These are phyloP conservation scores for Hypoxylon sp. DNA, from an alignment of 2,329 filamentous ascomycete genomes.

Conservation along the genomic window DNA sequence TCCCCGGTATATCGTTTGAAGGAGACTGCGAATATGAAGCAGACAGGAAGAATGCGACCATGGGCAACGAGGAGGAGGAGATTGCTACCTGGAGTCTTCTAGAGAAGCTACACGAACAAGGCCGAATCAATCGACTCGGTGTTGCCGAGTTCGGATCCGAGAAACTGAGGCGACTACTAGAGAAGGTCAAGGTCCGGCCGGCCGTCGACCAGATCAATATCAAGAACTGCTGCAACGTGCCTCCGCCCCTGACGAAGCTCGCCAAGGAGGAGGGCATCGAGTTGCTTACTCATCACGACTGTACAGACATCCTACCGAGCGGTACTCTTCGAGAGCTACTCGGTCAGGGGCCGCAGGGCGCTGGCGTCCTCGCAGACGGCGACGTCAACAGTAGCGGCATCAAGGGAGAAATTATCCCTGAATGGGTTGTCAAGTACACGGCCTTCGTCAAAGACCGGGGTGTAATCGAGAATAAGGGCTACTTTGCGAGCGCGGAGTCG, in stretches of 20 bases:
- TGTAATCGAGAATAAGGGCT: conserved; percentile 98
- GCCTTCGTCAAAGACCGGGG: conserved; percentile 94
- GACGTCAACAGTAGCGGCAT: conserved; percentile 70
- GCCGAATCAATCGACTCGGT: conserved; percentile 81
- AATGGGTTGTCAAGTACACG: conserved; percentile 98
- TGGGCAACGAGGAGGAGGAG: conserved; percentile 77
- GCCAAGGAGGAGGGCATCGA: conserved; percentile 89
- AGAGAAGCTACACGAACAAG: conserved; percentile 79
- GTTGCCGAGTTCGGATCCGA: conserved; percentile 92
- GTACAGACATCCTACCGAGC: conserved; percentile 88
- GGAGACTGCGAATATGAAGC: conserved; percentile 89
- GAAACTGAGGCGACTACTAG: conserved; percentile 83
- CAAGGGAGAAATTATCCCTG: conserved; percentile 82
- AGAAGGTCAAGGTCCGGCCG: conserved; percentile 78
- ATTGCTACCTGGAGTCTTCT: conserved; percentile 78
- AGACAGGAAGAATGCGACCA: conserved; percentile 71
- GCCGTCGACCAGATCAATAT: conserved; percentile 96
- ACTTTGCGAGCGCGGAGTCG: conserved; percentile 89
- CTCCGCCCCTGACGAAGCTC: conserved; percentile 85
- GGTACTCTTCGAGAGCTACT: conserved; percentile 89
- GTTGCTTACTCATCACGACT: conserved; percentile 93
- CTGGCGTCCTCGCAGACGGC: conserved; percentile 79
- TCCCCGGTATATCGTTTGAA: conserved; percentile 93
- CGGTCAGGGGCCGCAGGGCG: conserved; percentile 78
- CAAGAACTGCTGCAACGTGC: conserved; percentile 95